These are phyloP conservation scores for Platanus orientalis DNA, from an alignment of 164 flowering plant species.

Conservation along the genomic window DNA sequence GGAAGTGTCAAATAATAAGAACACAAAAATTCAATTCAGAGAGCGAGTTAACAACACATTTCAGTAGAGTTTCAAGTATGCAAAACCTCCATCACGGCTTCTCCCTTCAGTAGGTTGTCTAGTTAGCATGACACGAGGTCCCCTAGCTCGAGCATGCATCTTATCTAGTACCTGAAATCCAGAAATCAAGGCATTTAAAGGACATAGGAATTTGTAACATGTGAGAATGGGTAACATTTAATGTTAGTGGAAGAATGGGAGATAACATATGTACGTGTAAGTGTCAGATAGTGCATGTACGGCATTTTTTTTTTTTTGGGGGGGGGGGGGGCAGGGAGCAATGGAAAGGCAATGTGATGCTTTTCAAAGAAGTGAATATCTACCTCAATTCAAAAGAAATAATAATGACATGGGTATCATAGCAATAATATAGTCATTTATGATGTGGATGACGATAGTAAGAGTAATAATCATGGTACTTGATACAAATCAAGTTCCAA, in stretches of 20 bases:
- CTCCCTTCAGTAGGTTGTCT: conserved; percentile 97
- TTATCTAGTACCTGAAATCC: conserved; percentile 71
- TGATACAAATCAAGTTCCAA: too few relatives aligned
- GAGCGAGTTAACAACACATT: not conserved
- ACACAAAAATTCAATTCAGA: not conserved
- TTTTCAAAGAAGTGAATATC: too few relatives aligned
- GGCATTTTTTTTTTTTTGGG: too few relatives aligned
- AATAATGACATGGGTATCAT: too few relatives aligned
- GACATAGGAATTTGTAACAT: not conserved
- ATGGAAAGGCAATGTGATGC: too few relatives aligned
- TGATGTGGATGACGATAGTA: too few relatives aligned
- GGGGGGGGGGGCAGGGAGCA: too few relatives aligned
- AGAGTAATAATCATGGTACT: too few relatives aligned
- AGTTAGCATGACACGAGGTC: conserved; percentile 79
- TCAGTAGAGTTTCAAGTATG: not conserved
- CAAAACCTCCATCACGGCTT: conserved; percentile 84
- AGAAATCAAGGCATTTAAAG: not conserved
- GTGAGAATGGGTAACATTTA: not conserved
- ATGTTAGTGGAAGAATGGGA: not conserved
- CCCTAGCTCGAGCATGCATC: conserved; percentile 93
- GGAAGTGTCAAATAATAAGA: conserved; percentile 8
- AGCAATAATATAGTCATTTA: too few relatives aligned
- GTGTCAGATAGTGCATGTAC: not conserved
- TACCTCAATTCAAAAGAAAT: too few relatives aligned
- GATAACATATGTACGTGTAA: not conserved